phyloP scores from a whole-genome alignment of 257 asterid species.

The Handroanthus guayacan region DNA sequence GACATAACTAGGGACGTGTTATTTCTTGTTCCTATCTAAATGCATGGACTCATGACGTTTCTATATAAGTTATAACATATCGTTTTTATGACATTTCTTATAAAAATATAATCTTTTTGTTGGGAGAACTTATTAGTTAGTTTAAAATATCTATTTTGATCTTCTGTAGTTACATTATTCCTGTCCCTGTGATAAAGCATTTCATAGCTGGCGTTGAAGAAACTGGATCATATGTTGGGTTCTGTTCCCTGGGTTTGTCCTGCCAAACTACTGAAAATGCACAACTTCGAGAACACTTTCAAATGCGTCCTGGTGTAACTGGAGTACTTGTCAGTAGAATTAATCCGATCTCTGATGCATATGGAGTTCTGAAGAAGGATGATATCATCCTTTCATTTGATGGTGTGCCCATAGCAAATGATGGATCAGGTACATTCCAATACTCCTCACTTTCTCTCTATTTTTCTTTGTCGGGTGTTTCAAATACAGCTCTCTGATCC shows the following conservation, averaged over 20 bases:
- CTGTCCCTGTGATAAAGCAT: slow-evolving; percentile 91
- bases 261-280: slow-evolving; percentile 93
- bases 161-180: slow-evolving; percentile 82
- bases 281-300: slow-evolving; percentile 80
- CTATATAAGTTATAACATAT: no score
- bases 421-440: slow-evolving; percentile 80
- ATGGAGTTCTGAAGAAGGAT: slow-evolving; percentile 69
- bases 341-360: slow-evolving; percentile 81
- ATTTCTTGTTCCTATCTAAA: neutral
- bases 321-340: slow-evolving; percentile 90
- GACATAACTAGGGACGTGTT: no score
- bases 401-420: slow-evolving; percentile 87
- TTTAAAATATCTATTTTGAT: slow-evolving; percentile 12
- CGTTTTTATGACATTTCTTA: neutral
- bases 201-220: slow-evolving; percentile 89
- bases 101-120: neutral
- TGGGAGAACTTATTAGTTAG: neutral
- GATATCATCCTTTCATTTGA: slow-evolving; percentile 92
- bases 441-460: slow-evolving; percentile 21
- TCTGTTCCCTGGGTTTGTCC: slow-evolving; percentile 94
- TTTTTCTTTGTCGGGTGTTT: neutral
- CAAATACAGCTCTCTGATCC: slow-evolving; percentile 12
- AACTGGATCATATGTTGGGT: slow-evolving; percentile 84
- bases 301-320: slow-evolving; percentile 71
- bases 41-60: neutral